A percentile compares a stretch with the other conserved stretches of the same genome.
These are phyloP conservation scores for Trypanosoma vivax DNA, from an alignment of 208 protist genomes.

Conservation along the genomic window DNA sequence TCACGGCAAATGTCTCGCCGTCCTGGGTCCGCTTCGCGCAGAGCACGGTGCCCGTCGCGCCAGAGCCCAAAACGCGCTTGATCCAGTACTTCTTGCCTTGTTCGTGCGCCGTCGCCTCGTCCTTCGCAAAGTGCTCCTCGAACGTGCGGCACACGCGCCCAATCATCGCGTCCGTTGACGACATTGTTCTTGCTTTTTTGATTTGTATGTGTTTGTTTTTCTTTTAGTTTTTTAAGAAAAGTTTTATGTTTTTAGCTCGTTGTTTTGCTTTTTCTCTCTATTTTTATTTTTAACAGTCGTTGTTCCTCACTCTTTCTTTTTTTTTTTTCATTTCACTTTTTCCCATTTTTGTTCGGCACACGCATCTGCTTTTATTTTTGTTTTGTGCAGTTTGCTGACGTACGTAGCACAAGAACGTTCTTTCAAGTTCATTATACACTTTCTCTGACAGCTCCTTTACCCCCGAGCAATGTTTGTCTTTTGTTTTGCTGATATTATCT, in stretches of 20 bases:
- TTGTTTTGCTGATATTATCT: too few species aligned
- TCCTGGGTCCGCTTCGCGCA: slow-evolving; percentile 29
- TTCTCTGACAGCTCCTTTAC: too few species aligned
- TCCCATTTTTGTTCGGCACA: background rate
- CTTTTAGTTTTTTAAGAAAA: too few species aligned
- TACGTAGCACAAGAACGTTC: background rate
- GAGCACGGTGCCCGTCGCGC: slow-evolving; percentile 11
- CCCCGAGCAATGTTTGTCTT: too few species aligned
- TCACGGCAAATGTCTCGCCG: slow-evolving; percentile 36
- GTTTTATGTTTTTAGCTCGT: too few species aligned
- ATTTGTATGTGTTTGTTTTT: too few species aligned
- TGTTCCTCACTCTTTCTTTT: background rate
- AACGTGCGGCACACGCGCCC: slow-evolving; percentile 47
- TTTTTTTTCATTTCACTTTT: background rate
- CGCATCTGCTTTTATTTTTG: background rate
- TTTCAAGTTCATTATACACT: background rate
- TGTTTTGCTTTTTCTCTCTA: too few species aligned
- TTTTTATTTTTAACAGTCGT: background rate
- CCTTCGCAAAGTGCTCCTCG: slow-evolving; percentile 47
- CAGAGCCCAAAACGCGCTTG: slow-evolving; percentile 61
- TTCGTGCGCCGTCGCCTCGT: slow-evolving; percentile 57
- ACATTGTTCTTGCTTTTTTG: too few species aligned
- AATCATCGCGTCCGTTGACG: slow-evolving; percentile 1
- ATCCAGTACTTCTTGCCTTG: slow-evolving; percentile 73
- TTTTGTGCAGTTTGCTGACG: background rate